These are phyloP conservation scores for Dryadomyces quercivorus DNA, from an alignment of 2,329 filamentous ascomycete genomes.

Conservation along the genomic window DNA sequence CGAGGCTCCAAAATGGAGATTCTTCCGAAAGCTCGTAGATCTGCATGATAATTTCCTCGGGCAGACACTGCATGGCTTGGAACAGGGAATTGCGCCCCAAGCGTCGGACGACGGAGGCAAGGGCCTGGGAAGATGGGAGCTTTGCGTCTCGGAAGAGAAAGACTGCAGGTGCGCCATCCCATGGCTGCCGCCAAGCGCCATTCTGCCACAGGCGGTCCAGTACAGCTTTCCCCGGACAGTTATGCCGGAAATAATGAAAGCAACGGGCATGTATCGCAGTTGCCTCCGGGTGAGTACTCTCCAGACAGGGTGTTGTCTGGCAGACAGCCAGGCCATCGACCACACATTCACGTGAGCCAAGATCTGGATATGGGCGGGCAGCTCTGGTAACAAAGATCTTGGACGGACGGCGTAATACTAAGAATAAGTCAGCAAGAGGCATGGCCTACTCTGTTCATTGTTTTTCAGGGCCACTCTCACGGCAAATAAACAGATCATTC, in stretches of 20 bases:
- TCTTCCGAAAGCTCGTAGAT: neutral
- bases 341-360: neutral
- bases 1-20: neutral
- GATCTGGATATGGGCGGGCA: neutral
- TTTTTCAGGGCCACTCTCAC: neutral
- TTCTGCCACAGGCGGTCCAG: neutral
- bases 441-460: neutral
- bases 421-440: neutral
- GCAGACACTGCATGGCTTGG: neutral
- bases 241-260: neutral
- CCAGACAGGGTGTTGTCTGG: too few species aligned
- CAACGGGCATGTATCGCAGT: neutral
- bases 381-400: neutral
- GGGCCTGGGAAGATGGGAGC: neutral
- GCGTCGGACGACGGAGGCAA: neutral
- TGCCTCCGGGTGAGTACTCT: too few species aligned
- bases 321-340: neutral
- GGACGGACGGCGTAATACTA: neutral
- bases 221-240: neutral
- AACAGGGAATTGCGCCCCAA: neutral
- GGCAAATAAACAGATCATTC: neutral
- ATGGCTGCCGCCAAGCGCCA: neutral
- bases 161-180: neutral
- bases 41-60: neutral
- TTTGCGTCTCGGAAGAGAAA: neutral